A percentile compares a stretch with the other conserved stretches of the same genome.
Conservation (phyloP, 768 basidiomycete genomes). For the Omphalotus guepiniiformis region DNA sequence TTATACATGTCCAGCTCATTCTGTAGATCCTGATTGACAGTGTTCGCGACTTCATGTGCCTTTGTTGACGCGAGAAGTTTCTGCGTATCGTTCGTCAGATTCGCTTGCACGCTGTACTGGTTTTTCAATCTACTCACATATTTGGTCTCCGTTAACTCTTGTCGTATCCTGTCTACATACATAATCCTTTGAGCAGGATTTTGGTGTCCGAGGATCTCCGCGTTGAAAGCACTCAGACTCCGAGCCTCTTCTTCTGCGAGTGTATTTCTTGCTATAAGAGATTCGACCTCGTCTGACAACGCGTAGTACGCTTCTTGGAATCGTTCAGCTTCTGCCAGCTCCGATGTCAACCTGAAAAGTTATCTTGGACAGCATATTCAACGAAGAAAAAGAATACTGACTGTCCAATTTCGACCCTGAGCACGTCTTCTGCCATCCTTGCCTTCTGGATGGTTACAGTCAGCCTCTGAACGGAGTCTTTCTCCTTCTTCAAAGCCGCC, state of each 20-base stretch:
- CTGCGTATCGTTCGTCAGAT: conserved; percentile 25
- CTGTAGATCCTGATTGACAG: conserved; percentile 42
- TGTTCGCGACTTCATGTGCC: conserved; percentile 43
- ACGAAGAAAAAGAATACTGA: conserved; percentile 30
- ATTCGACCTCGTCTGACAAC: conserved; percentile 58
- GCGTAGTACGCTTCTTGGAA: conserved; percentile 71
- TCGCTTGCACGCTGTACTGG: neutral
- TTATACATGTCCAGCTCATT: conserved; percentile 59
- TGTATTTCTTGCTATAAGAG: conserved; percentile 64
- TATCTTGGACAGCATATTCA: conserved; percentile 2
- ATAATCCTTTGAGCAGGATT: conserved; percentile 84
- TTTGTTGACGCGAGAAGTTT: conserved; percentile 42
- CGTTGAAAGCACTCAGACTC: conserved; percentile 75
- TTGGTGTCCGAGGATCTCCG: conserved; percentile 78
- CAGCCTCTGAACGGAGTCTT: conserved; percentile 42
- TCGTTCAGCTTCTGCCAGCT: conserved; percentile 54
- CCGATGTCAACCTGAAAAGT: conserved; percentile 34
- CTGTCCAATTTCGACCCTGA: conserved; percentile 67
- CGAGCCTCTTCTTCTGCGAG: conserved; percentile 79
- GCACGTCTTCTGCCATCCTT: conserved; percentile 61
- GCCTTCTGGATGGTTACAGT: conserved; percentile 47
- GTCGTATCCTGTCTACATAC: conserved; percentile 81
- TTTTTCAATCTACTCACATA: conserved; percentile 47
- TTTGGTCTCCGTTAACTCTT: conserved; percentile 76
- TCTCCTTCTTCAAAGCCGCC: conserved; percentile 40